Base-by-base conservation (phyloP, 2,329 filamentous ascomycete genomes). In the Sporothrix humicola region DNA sequence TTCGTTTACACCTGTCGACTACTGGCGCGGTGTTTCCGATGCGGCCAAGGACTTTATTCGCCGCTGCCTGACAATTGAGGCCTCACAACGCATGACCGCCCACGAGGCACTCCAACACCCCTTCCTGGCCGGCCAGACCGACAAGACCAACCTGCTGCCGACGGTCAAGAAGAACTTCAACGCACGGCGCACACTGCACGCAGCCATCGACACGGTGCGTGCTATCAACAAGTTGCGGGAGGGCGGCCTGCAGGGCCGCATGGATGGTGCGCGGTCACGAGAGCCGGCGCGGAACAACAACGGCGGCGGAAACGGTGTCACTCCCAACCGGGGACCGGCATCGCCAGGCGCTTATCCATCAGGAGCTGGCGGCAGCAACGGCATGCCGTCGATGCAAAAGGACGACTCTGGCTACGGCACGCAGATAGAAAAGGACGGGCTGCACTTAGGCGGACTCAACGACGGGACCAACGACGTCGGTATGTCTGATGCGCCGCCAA, bases 1-100 rank as follows among this genome's bases (percentile, higher is more conserved):
- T 86, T 93, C 90, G 80, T 99, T 98, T 83, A 95, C 93, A 3
- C 96, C 96, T 1, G 84, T 93, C 75, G 95, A 98, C 81, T 98
- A 98, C 87, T 99, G 96, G 96, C 92, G 95, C 76, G 94, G 93
- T 75, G 95, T 99, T 75, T 97, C 94, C 31, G 87, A 91, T 71
- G 88, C 90, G 68, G 93, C 95, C 58, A 93, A 97, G 79, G 93
- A 97, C 78, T 99, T 99, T 82, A 97, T 99, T 84, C 90, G 91
- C 78, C 88, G 90, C 76, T 99, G 96, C 81, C 87, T 99, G 72
- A 98, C 96, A 54, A 92, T 98, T 80, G 95, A 98, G 80, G 93
- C 95, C 1, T 88, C 88, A 74, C 88, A 90, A 77, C 93, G 96
- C 78, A 96, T 98, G 89, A 98, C 95, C 1, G 92, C 95, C 9